phyloP scores from a whole-genome alignment of 2,329 filamentous ascomycete species.

The Cryoendolithus antarcticus region DNA sequence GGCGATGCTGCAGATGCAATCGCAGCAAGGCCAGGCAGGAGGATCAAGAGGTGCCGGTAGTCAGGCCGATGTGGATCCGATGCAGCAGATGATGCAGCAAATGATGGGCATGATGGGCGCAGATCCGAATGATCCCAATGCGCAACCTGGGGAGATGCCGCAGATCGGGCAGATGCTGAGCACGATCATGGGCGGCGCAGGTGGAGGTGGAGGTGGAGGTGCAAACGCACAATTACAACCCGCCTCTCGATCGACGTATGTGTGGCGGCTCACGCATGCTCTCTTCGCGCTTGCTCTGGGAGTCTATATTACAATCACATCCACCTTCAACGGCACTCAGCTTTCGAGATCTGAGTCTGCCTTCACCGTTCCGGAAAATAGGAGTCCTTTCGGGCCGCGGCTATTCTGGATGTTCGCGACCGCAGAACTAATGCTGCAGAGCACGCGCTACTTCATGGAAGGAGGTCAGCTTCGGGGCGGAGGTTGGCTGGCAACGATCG shows the following conservation, averaged over 20 bases:
- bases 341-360: conserved; percentile 36
- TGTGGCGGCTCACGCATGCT: conserved; percentile 65
- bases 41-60: conserved; percentile 2
- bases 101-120: conserved; percentile 44
- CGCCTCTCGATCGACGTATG: conserved; percentile 32
- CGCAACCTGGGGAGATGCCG: conserved; percentile 28
- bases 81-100: conserved; percentile 65
- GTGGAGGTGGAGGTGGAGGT: conserved; percentile 8
- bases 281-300: conserved; percentile 58
- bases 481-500: conserved; percentile 52
- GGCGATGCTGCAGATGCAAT: conserved; percentile 20
- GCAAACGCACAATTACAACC: conserved; percentile 25
- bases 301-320: conserved; percentile 55
- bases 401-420: conserved; percentile 77
- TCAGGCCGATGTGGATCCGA: conserved; percentile 45
- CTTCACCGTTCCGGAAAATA: conserved; percentile 27
- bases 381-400: conserved; percentile 33
- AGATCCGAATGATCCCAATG: conserved; percentile 17
- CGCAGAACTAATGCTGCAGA: conserved; percentile 60
- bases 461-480: conserved; percentile 44
- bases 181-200: conserved; percentile 30
- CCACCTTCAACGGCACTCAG: conserved; percentile 56
- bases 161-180: conserved; percentile 33
- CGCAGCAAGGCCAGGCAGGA: conserved; percentile 9
- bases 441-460: conserved; percentile 58